Evolutionary conservation across 192 early-diverging fungal genomes (phyloP).

Genomic region (Linnemannia hyalina): DNA sequence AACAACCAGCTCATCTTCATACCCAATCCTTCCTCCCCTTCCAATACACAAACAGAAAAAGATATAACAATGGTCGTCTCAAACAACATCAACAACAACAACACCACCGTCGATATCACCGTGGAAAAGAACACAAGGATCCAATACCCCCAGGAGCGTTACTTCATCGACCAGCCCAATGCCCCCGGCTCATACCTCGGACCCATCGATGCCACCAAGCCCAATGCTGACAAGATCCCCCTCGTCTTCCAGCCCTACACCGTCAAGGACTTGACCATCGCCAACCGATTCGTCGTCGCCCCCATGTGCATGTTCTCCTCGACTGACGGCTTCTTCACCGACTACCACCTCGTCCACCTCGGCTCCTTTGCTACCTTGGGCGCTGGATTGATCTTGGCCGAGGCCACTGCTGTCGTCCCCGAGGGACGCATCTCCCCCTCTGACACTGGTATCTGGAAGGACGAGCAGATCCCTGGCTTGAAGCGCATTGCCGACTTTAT

Average conservation of each 20-base stretch:
- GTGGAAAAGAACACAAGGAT: conserved; percentile 4
- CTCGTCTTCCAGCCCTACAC: conserved; percentile 75
- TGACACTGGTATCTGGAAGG: conserved; percentile 85
- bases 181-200: conserved; percentile 26
- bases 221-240: conserved; percentile 18
- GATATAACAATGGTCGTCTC: neutral
- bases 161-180: conserved; percentile 19
- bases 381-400: conserved; percentile 83
- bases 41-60: neutral
- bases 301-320: conserved; percentile 88
- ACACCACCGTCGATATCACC: neutral
- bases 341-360: conserved; percentile 73
- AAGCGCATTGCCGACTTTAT: conserved; percentile 70
- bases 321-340: conserved; percentile 71
- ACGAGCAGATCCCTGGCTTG: conserved; percentile 77
- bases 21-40: neutral
- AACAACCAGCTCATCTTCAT: neutral
- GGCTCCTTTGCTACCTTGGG: conserved; percentile 82
- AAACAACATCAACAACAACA: neutral
- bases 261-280: conserved; percentile 71
- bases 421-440: conserved; percentile 84
- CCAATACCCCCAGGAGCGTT: conserved; percentile 18
- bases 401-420: conserved; percentile 76
- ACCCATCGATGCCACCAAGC: conserved; percentile 11
- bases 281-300: conserved; percentile 82